phyloP scores from a whole-genome alignment of 352 stramenopile genomes.

The Lagenidium sp. region DNA sequence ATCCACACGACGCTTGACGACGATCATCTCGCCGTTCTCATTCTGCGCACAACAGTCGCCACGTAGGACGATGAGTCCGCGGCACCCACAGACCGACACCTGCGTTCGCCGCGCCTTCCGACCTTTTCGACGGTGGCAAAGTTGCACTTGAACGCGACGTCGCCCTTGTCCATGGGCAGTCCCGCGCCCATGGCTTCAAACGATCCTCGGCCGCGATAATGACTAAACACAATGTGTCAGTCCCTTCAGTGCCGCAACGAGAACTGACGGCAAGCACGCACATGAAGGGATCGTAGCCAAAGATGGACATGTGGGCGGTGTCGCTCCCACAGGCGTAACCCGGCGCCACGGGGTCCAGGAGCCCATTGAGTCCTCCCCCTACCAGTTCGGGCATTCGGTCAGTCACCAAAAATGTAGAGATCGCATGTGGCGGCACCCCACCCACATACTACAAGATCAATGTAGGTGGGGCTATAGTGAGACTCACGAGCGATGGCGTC shows the following conservation, averaged over 20 bases:
- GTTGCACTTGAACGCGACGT: constrained; percentile 88
- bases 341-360: constrained; percentile 80
- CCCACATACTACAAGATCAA: not conserved
- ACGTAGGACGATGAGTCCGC: too few relatives aligned
- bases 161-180: constrained; percentile 71
- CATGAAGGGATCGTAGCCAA: constrained; percentile 81
- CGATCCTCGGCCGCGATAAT: constrained; percentile 79
- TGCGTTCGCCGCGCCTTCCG: not conserved
- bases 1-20: constrained; percentile 68
- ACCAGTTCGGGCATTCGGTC: too few relatives aligned
- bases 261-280: too few relatives aligned
- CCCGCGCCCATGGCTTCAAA: constrained; percentile 86
- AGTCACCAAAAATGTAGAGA: too few relatives aligned
- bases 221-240: constrained; percentile 13
- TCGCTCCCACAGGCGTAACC: constrained; percentile 81
- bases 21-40: constrained; percentile 51
- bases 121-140: constrained; percentile 69
- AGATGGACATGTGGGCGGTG: constrained; percentile 86
- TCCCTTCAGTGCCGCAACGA: too few relatives aligned
- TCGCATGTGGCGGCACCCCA: not conserved
- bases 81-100: too few relatives aligned
- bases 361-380: constrained; percentile 68
- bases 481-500: constrained; percentile 63
- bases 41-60: too few relatives aligned
- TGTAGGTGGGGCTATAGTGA: too few relatives aligned